phyloP scores from a whole-genome alignment of 2,329 filamentous ascomycete genomes.

The Capronia epimyces region DNA sequence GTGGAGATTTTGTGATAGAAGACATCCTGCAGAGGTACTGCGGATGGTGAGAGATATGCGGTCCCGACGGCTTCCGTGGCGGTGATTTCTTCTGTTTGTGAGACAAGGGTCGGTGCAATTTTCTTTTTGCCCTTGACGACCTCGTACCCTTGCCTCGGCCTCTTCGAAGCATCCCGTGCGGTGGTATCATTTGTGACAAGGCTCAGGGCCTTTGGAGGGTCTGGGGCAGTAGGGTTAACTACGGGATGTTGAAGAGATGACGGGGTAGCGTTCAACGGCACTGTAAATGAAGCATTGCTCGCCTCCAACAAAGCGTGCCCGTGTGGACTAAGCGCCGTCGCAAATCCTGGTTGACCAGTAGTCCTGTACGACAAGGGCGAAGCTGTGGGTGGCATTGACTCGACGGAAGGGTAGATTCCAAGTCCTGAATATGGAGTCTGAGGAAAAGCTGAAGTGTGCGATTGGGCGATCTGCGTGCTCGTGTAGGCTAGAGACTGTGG shows the following conservation, averaged over 20 bases:
- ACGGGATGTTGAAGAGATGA: neutral
- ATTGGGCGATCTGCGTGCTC: slow-evolving; percentile 13
- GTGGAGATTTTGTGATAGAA: slow-evolving; percentile 38
- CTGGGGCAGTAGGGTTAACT: too few species aligned
- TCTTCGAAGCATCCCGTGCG: neutral
- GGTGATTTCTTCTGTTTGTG: slow-evolving; percentile 9
- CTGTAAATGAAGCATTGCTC: neutral
- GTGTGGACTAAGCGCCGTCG: neutral
- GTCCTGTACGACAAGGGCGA: slow-evolving; percentile 7
- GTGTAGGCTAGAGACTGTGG: slow-evolving; percentile 7
- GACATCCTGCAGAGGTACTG: slow-evolving; percentile 37
- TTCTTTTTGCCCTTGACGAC: slow-evolving; percentile 15
- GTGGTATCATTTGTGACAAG: neutral
- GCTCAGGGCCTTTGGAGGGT: too few species aligned
- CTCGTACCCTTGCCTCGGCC: neutral
- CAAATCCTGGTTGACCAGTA: neutral
- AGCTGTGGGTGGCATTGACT: neutral
- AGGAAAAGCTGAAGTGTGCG: slow-evolving; percentile 7
- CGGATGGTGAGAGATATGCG: slow-evolving; percentile 38
- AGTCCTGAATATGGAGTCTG: slow-evolving; percentile 10
- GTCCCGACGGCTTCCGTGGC: neutral
- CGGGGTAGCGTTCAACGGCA: neutral
- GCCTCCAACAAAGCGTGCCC: neutral
- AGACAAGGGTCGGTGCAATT: slow-evolving; percentile 21
- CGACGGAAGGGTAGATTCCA: slow-evolving; percentile 10